A percentile compares a stretch with the other conserved stretches of the same genome.
phyloP scores from a whole-genome alignment of 2,329 filamentous ascomycete species.

The Aaosphaeria arxii region DNA sequence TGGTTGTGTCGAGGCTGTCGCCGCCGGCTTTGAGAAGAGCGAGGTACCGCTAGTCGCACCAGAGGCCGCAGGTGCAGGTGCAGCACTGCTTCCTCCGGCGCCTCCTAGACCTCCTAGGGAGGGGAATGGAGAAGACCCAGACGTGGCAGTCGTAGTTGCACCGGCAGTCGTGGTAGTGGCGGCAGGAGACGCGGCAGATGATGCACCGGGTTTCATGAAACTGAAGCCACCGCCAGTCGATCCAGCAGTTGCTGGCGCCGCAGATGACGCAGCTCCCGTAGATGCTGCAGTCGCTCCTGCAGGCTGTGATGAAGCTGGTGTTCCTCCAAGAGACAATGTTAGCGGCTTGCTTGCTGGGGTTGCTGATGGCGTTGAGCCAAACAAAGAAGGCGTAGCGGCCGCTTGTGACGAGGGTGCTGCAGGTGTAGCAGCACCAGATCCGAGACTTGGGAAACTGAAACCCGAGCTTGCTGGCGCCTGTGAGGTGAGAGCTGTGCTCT shows the following conservation, averaged over 20 bases:
- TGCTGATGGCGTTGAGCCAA: slow-evolving; percentile 23
- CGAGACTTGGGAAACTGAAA: slow-evolving; percentile 18
- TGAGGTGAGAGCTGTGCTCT: slow-evolving; percentile 21
- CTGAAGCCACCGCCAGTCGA: slow-evolving; percentile 14
- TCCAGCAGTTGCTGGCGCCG: slow-evolving; percentile 19
- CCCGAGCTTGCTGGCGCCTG: slow-evolving; percentile 23
- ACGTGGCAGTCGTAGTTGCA: slow-evolving; percentile 1
- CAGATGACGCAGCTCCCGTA: neutral
- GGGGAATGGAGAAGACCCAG: slow-evolving; percentile 10
- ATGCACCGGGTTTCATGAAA: neutral
- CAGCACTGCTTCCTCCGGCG: neutral
- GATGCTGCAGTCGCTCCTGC: slow-evolving; percentile 18
- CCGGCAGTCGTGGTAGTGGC: neutral
- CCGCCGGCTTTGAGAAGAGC: slow-evolving; percentile 14
- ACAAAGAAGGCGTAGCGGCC: slow-evolving; percentile 29
- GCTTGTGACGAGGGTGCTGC: slow-evolving; percentile 30
- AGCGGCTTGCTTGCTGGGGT: slow-evolving; percentile 3
- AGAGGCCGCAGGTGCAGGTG: slow-evolving; percentile 4
- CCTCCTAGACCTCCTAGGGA: slow-evolving; percentile 9
- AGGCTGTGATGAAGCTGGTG: slow-evolving; percentile 20
- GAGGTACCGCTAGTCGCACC: slow-evolving; percentile 5
- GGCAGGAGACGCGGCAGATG: neutral
- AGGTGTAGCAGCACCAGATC: slow-evolving; percentile 20
- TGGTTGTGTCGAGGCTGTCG: slow-evolving; percentile 4
- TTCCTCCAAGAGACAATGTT: slow-evolving; percentile 8